These are phyloP conservation scores for Flaveria brownii DNA, from an alignment of 129 eudicot species.

Conservation along the genomic window DNA sequence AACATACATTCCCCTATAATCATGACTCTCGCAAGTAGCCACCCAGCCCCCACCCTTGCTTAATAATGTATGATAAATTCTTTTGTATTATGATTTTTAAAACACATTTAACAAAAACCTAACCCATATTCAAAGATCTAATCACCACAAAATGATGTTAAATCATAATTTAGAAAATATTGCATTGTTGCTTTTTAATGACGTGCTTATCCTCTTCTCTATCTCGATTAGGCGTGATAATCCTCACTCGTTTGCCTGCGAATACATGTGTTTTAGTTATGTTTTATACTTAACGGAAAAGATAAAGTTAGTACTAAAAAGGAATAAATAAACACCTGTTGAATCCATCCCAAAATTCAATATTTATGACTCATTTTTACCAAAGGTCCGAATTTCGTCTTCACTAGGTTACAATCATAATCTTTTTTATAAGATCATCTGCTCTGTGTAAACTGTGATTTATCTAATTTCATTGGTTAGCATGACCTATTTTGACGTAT, in stretches of 20 bases:
- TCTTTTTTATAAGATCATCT: no score
- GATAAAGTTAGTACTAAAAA: background rate
- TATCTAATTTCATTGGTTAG: no score
- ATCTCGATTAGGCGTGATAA: background rate
- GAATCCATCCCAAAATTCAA: no score
- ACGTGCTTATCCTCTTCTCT: background rate
- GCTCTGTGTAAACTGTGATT: no score
- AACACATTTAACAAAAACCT: background rate
- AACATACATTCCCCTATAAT: conserved; percentile 40
- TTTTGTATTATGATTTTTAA: background rate
- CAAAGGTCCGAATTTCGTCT: no score
- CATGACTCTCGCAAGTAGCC: conserved; percentile 43
- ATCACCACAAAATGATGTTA: conserved; percentile 1
- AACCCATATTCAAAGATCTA: background rate
- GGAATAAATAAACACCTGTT: no score
- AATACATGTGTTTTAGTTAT: no score
- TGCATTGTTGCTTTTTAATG: background rate
- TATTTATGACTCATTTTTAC: no score
- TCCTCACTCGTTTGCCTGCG: no score
- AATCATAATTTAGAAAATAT: background rate
- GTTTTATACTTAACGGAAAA: no score
- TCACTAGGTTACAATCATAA: no score
- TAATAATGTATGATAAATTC: background rate
- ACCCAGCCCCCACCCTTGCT: conserved; percentile 14
- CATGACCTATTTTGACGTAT: no score